A percentile compares a stretch with the other conserved stretches of the same genome.
Conservation (phyloP, 2,329 filamentous ascomycete species). For the Sporothrix globosa region DNA sequence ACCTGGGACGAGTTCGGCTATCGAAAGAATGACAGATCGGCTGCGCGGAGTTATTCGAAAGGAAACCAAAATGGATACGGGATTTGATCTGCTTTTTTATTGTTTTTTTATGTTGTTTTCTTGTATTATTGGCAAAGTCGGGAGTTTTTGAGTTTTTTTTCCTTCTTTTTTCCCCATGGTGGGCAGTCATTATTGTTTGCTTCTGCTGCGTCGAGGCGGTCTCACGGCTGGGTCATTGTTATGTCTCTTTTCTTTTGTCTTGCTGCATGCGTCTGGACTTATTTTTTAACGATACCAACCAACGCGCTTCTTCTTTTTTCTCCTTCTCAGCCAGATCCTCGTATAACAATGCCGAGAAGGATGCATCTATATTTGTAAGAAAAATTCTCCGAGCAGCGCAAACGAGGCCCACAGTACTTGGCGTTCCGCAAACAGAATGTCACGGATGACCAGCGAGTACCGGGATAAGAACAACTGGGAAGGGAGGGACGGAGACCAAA, state of each 20-base stretch:
- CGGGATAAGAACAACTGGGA: not conserved
- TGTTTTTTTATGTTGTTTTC: not conserved
- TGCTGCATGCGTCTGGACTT: constrained; percentile 18
- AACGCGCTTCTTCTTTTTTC: constrained; percentile 15
- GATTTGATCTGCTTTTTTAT: not conserved
- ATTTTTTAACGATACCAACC: constrained; percentile 28
- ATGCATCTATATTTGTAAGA: not conserved
- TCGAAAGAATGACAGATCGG: not conserved
- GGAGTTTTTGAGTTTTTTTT: not conserved
- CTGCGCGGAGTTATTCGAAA: constrained; percentile 16
- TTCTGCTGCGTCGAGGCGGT: constrained; percentile 12
- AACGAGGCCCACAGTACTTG: not conserved
- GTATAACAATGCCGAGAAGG: not conserved
- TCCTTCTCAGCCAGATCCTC: not conserved
- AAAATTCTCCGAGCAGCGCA: not conserved
- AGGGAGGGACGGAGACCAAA: no score
- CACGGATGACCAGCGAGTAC: not conserved
- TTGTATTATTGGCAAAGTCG: not conserved
- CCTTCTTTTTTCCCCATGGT: not conserved
- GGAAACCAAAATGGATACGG: not conserved
- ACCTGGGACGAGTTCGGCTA: not conserved
- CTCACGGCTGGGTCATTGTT: constrained; percentile 1
- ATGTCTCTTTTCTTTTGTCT: constrained; percentile 15
- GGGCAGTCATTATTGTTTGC: not conserved
- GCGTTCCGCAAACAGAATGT: not conserved